Evolutionary conservation across 441 rosid species (phyloP).

Genomic region (Eugenia klotzschiana): DNA sequence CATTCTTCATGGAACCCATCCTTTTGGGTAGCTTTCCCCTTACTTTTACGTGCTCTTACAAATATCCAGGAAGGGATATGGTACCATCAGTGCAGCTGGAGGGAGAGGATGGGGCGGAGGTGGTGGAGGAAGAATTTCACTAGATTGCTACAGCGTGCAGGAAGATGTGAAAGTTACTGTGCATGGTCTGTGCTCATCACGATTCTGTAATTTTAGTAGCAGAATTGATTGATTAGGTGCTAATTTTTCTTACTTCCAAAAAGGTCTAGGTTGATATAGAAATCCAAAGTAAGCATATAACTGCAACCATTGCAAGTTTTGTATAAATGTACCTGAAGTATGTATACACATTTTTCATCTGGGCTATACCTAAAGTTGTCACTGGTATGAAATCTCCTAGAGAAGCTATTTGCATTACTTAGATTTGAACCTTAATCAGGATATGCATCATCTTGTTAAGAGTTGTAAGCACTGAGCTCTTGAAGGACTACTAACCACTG

Average conservation of each 20-base stretch:
- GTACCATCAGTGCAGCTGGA: conserved; percentile 78
- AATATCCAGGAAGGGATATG: conserved; percentile 78
- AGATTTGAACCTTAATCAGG: neutral
- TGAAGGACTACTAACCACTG: neutral
- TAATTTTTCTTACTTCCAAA: conserved; percentile 13
- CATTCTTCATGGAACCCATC: neutral
- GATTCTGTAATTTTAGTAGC: conserved; percentile 4
- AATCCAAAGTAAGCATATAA: neutral
- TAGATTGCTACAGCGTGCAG: conserved; percentile 93
- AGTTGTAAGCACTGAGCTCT: neutral
- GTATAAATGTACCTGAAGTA: neutral
- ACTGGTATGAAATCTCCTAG: neutral
- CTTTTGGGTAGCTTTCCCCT: neutral
- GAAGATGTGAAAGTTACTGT: conserved; percentile 75
- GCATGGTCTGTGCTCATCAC: conserved; percentile 57
- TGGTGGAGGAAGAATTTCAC: conserved; percentile 93
- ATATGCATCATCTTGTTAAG: neutral
- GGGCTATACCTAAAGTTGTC: neutral
- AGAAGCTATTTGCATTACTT: neutral
- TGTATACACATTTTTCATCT: neutral
- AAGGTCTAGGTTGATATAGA: neutral
- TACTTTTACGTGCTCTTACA: conserved; percentile 9
- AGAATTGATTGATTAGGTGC: conserved; percentile 9
- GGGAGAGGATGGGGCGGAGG: conserved; percentile 97
- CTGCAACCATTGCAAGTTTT: neutral